These are phyloP conservation scores for Neohortaea acidophila DNA, from an alignment of 495 filamentous ascomycete genomes.

Conservation along the genomic window DNA sequence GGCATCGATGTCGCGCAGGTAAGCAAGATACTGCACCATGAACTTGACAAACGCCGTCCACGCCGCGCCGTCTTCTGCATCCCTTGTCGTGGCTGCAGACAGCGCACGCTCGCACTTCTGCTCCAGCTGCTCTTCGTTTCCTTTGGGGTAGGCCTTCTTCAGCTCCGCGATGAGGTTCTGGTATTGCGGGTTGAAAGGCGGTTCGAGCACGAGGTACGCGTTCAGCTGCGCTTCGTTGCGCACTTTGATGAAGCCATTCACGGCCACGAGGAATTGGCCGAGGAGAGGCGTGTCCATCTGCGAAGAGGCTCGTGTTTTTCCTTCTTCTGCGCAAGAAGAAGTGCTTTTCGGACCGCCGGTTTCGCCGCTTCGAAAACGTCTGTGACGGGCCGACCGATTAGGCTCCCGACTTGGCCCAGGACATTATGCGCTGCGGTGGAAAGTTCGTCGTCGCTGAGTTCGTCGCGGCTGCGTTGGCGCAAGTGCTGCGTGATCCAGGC, in stretches of 20 bases:
- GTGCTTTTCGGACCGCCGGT: background rate
- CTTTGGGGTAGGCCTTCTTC: conserved; percentile 37
- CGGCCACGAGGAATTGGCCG: conserved; percentile 37
- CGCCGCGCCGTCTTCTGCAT: conserved; percentile 43
- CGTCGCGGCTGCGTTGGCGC: background rate
- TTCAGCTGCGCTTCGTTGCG: conserved; percentile 41
- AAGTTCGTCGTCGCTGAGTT: background rate
- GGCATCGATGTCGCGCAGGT: conserved; percentile 56
- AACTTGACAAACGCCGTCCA: conserved; percentile 66
- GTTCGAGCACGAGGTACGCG: conserved; percentile 48
- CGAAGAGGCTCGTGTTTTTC: background rate
- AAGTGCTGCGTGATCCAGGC: background rate
- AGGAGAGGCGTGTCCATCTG: conserved; percentile 13
- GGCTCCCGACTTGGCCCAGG: background rate
- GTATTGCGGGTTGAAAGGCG: conserved; percentile 50
- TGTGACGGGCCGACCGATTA: background rate
- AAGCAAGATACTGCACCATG: conserved; percentile 62
- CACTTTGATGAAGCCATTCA: conserved; percentile 37
- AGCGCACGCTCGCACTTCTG: conserved; percentile 41
- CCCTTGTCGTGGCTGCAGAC: conserved; percentile 36
- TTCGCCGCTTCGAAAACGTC: conserved; percentile 1
- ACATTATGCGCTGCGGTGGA: background rate
- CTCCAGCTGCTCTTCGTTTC: conserved; percentile 39
- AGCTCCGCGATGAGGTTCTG: conserved; percentile 50
- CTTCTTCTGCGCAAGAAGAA: background rate